Base-by-base conservation (phyloP, 225 moss, liverwort and hornwort genomes). In the Takakia lepidozioides region DNA sequence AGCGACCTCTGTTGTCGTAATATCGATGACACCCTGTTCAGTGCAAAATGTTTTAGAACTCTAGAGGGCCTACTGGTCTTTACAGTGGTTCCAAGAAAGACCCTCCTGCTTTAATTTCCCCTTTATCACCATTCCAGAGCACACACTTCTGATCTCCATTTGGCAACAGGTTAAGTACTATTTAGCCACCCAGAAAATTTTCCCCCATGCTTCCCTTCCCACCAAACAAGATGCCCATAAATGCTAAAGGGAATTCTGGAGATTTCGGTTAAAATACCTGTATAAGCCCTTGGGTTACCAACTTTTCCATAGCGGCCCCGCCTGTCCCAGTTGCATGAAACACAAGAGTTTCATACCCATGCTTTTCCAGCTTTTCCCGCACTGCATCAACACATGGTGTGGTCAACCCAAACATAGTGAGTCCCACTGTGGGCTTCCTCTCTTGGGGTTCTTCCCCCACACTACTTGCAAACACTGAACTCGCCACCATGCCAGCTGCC, bases 401-500 rank as follows among this genome's bases (percentile, higher is more conserved):
- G 54, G 93, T 95, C 51, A 95, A 78, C 25, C 93, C 93, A 56
- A 95, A 95, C 93, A 95, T 95, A 35, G 93, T 95, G 39, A 95
- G 68, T 50, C 90, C 93, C 42, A 95, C 86, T 30, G 89, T 84
- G n/a, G 82, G 61, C 54, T 76, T 86, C n/a, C n/a, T n/a, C n/a
- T n/a, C n/a, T n/a, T n/a, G n/a, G 29, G 75, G 69, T 7, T 72
- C 69, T 70, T 74, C 61, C 43, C 75, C 70, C 38, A 63, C 60
- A 30, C 70, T 68, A 54, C 64, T 61, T 46, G 74, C 70, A 67
- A 63, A 60, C 57, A 74, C 79, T 38, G 74, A 64, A 54, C 57
- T 59, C 42, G 81, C 78, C 58, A 95, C 89, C 93, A 89, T 86
- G 25, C 93, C 93, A 25, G 76, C 93, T 38, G 89, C 62, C 39